A percentile compares a stretch with the other conserved stretches of the same genome.
These are phyloP conservation scores for Ganoderma leucocontextum DNA, from an alignment of 1,284 basidiomycete species.

Conservation along the genomic window DNA sequence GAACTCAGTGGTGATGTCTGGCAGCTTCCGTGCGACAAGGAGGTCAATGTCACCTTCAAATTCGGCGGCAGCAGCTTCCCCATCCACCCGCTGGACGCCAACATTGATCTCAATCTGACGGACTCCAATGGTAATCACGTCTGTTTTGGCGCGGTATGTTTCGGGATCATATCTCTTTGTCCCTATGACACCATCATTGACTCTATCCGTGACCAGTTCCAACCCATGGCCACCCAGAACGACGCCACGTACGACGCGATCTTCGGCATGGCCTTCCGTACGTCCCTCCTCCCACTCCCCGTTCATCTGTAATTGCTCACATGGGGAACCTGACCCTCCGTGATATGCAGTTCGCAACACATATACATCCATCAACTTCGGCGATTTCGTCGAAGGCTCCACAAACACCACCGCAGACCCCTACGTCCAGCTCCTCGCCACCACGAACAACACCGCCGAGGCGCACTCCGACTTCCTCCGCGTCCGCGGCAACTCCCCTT, in stretches of 20 bases:
- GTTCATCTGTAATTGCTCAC: background rate
- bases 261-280: conserved; percentile 47
- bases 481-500: conserved; percentile 33
- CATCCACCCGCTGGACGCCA: conserved; percentile 64
- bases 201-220: conserved; percentile 34
- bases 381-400: conserved; percentile 46
- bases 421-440: conserved; percentile 46
- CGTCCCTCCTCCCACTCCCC: conserved; percentile 19
- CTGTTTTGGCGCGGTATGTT: conserved; percentile 38
- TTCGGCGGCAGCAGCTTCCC: conserved; percentile 59
- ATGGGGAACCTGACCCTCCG: background rate
- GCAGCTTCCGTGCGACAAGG: conserved; percentile 60
- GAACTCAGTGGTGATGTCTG: conserved; percentile 54
- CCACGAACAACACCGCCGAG: conserved; percentile 38
- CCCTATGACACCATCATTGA: background rate
- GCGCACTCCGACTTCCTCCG: conserved; percentile 45
- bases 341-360: conserved; percentile 43
- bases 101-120: conserved; percentile 33
- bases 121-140: conserved; percentile 29
- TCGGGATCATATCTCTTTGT: background rate
- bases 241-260: conserved; percentile 40
- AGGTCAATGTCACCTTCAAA: conserved; percentile 66
- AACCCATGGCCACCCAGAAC: conserved; percentile 33
- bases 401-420: conserved; percentile 37
- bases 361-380: conserved; percentile 46